Percentiles rank a stretch among this genome's conserved stretches.
Evolutionary conservation across 2,329 filamentous ascomycete species (phyloP).

Genomic region (Chalara sp.): DNA sequence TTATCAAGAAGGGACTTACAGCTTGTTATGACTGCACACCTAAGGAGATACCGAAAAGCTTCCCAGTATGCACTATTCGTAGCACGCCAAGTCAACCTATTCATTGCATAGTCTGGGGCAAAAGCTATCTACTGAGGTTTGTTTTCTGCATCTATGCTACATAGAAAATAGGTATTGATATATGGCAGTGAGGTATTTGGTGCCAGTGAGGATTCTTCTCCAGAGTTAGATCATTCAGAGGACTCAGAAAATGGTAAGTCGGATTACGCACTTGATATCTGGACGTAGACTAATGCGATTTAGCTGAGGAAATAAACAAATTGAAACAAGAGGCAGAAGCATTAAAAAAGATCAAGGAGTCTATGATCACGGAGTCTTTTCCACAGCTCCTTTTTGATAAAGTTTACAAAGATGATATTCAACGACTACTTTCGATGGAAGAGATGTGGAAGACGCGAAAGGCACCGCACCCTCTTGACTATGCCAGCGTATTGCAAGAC

Average conservation of each 20-base stretch:
- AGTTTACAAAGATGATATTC: slow-evolving; percentile 81
- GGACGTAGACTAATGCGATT: slow-evolving; percentile 6
- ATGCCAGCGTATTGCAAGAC: slow-evolving; percentile 50
- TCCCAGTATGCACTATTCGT: slow-evolving; percentile 93
- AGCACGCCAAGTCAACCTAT: slow-evolving; percentile 95
- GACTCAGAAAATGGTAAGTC: slow-evolving; percentile 69
- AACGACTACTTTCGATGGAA: slow-evolving; percentile 76
- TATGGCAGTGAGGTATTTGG: slow-evolving; percentile 72
- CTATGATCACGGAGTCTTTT: slow-evolving; percentile 75
- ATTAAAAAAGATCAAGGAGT: slow-evolving; percentile 72
- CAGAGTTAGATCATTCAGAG: slow-evolving; percentile 71
- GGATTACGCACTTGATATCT: background rate
- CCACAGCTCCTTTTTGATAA: slow-evolving; percentile 81
- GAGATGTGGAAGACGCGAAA: slow-evolving; percentile 92
- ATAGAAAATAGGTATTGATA: slow-evolving; percentile 22
- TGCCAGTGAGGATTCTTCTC: slow-evolving; percentile 76
- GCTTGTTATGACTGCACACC: slow-evolving; percentile 94
- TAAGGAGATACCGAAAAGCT: slow-evolving; percentile 87
- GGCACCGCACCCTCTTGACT: slow-evolving; percentile 67
- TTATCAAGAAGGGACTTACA: slow-evolving; percentile 85
- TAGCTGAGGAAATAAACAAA: slow-evolving; percentile 77
- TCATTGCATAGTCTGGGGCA: slow-evolving; percentile 98
- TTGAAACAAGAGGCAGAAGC: slow-evolving; percentile 77
- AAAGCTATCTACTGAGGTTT: slow-evolving; percentile 84
- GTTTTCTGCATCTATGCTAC: slow-evolving; percentile 2